phyloP scores from a whole-genome alignment of 2,329 filamentous ascomycete species.

The Colletotrichum sublineola region DNA sequence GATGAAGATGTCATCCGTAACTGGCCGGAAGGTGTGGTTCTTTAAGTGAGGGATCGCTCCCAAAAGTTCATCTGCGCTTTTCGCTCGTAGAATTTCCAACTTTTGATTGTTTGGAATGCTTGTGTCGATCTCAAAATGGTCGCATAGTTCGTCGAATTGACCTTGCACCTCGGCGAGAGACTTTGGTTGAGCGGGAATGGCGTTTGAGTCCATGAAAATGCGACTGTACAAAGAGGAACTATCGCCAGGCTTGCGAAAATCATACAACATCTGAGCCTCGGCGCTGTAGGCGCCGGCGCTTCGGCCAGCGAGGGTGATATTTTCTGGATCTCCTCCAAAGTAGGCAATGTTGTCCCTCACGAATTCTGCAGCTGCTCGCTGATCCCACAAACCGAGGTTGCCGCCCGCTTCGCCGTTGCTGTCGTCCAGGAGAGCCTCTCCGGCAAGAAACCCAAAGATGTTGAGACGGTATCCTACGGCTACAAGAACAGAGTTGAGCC shows the following conservation, averaged over 20 bases:
- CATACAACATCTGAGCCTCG: constrained; percentile 56
- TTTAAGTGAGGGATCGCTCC: constrained; percentile 54
- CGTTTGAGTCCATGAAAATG: constrained; percentile 60
- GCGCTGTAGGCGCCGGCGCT: constrained; percentile 60
- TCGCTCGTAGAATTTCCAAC: constrained; percentile 49
- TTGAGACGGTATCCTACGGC: constrained; percentile 63
- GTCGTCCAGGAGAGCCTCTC: constrained; percentile 51
- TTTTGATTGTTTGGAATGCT: constrained; percentile 47
- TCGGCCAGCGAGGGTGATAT: constrained; percentile 58
- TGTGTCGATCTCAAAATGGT: constrained; percentile 49
- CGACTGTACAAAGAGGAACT: constrained; percentile 49
- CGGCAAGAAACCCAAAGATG: constrained; percentile 62
- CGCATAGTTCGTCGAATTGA: constrained; percentile 59
- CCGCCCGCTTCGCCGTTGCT: constrained; percentile 39
- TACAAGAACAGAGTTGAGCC: constrained; percentile 56
- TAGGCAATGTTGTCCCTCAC: constrained; percentile 58
- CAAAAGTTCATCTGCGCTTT: constrained; percentile 51
- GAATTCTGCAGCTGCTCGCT: constrained; percentile 65
- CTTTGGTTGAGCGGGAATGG: constrained; percentile 60
- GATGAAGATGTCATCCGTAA: constrained; percentile 58
- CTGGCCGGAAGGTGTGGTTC: constrained; percentile 60
- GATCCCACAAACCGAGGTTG: constrained; percentile 62
- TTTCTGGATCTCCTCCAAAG: constrained; percentile 60
- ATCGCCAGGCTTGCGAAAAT: constrained; percentile 47
- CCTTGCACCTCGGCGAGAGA: constrained; percentile 51